Percentiles rank a stretch among this genome's conserved stretches.
phyloP scores from a whole-genome alignment of 2,329 filamentous ascomycete genomes.

The Ilyonectria sp. region DNA sequence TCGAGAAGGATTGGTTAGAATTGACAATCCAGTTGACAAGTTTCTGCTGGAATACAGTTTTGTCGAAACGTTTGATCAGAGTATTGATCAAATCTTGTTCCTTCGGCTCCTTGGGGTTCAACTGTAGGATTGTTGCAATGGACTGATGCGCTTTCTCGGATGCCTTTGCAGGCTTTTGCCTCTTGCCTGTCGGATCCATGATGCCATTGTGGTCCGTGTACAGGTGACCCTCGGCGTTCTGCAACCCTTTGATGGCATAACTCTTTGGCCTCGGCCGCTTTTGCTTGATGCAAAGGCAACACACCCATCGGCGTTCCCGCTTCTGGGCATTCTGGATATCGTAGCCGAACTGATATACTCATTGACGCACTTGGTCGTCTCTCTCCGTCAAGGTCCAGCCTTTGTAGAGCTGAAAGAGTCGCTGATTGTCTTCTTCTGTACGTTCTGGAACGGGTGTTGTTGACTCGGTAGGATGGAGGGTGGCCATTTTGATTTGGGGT shows the following conservation, averaged over 20 bases:
- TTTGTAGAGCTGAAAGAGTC: neutral
- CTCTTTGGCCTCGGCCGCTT: neutral
- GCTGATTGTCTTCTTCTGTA: neutral
- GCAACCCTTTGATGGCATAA: neutral
- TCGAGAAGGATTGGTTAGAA: neutral
- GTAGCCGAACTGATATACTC: no score
- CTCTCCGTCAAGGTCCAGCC: neutral
- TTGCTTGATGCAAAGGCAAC: neutral
- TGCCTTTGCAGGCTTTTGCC: neutral
- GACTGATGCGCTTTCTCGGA: neutral
- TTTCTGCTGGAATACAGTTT: neutral
- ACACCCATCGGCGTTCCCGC: no score
- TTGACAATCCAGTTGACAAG: neutral
- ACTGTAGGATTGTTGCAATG: neutral
- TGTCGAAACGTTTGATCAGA: neutral
- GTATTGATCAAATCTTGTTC: neutral
- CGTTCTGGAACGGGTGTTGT: neutral
- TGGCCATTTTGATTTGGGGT: neutral
- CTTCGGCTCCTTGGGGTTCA: neutral
- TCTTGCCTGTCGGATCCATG: neutral
- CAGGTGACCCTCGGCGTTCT: neutral
- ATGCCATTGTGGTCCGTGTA: neutral
- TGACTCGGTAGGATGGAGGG: neutral
- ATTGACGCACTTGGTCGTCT: no score
- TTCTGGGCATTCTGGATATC: no score